Evolutionary conservation across 2,329 filamentous ascomycete genomes (phyloP).

Genomic region (Didymella arachidicola): DNA sequence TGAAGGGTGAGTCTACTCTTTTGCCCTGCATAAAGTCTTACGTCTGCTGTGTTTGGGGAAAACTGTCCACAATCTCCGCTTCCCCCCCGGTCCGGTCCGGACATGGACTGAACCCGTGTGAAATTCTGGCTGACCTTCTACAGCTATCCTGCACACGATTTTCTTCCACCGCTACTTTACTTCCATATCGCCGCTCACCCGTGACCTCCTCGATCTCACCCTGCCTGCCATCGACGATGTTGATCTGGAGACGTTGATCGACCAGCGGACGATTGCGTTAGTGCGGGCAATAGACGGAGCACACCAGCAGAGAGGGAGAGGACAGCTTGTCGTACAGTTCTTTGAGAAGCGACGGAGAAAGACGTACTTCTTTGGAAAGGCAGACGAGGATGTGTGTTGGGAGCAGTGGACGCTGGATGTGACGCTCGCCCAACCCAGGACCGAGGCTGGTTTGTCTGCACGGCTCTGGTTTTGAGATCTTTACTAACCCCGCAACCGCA

Average conservation of each 20-base stretch:
- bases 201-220: conserved; percentile 89
- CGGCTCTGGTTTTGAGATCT: background rate
- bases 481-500: conserved; percentile 47
- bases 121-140: conserved; percentile 19
- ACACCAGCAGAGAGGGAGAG: conserved; percentile 67
- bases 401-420: conserved; percentile 95
- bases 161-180: conserved; percentile 99
- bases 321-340: conserved; percentile 87
- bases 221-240: conserved; percentile 89
- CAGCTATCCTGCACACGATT: conserved; percentile 93
- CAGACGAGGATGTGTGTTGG: conserved; percentile 95
- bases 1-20: conserved; percentile 73
- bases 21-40: conserved; percentile 12
- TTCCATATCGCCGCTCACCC: conserved; percentile 78
- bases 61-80: background rate
- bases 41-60: conserved; percentile 8
- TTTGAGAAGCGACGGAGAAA: conserved; percentile 91
- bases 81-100: conserved; percentile 7
- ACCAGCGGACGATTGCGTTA: conserved; percentile 81
- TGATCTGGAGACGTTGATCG: conserved; percentile 91
- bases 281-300: conserved; percentile 76
- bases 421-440: conserved; percentile 87
- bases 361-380: conserved; percentile 73
- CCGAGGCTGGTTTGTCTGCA: conserved; percentile 75
- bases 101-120: background rate